These are phyloP conservation scores for Dactylonectria macrodidyma DNA, from an alignment of 2,329 filamentous ascomycete genomes.

Conservation along the genomic window DNA sequence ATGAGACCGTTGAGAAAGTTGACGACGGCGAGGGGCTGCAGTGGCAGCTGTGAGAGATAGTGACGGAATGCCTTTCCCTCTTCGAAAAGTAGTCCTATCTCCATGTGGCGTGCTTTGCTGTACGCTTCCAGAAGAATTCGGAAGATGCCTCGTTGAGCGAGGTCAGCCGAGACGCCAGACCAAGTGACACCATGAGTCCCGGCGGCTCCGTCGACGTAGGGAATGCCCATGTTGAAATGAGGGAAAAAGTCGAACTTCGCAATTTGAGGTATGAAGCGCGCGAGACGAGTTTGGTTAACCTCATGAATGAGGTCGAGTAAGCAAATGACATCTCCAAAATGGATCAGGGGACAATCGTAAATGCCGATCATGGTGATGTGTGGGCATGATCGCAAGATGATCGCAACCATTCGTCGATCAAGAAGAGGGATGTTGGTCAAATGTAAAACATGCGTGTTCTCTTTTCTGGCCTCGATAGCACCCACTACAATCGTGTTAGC, in stretches of 20 bases:
- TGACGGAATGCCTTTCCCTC: slow-evolving; percentile 48
- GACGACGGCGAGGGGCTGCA: slow-evolving; percentile 47
- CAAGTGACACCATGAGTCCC: slow-evolving; percentile 52
- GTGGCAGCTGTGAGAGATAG: slow-evolving; percentile 50
- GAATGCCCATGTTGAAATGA: slow-evolving; percentile 49
- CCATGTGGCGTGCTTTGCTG: slow-evolving; percentile 51
- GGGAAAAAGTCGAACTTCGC: slow-evolving; percentile 54
- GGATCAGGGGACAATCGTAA: slow-evolving; percentile 55
- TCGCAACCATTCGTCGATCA: slow-evolving; percentile 52
- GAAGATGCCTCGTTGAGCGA: slow-evolving; percentile 53
- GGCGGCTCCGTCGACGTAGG: slow-evolving; percentile 24
- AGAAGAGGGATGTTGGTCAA: slow-evolving; percentile 50
- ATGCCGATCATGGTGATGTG: slow-evolving; percentile 53
- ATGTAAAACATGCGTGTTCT: slow-evolving; percentile 46
- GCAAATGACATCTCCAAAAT: slow-evolving; percentile 53
- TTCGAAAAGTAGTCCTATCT: slow-evolving; percentile 50
- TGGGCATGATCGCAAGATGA: slow-evolving; percentile 53
- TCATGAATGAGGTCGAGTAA: slow-evolving; percentile 55
- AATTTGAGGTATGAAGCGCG: no score
- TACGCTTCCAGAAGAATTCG: slow-evolving; percentile 53
- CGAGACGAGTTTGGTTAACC: slow-evolving; percentile 48
- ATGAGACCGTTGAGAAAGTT: slow-evolving; percentile 53
- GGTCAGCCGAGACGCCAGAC: slow-evolving; percentile 40
- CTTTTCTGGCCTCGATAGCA: slow-evolving; percentile 36
- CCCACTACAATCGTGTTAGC: slow-evolving; percentile 45